Conservation (phyloP, 225 moss, liverwort and hornwort genomes). For the Lunularia cruciata region DNA sequence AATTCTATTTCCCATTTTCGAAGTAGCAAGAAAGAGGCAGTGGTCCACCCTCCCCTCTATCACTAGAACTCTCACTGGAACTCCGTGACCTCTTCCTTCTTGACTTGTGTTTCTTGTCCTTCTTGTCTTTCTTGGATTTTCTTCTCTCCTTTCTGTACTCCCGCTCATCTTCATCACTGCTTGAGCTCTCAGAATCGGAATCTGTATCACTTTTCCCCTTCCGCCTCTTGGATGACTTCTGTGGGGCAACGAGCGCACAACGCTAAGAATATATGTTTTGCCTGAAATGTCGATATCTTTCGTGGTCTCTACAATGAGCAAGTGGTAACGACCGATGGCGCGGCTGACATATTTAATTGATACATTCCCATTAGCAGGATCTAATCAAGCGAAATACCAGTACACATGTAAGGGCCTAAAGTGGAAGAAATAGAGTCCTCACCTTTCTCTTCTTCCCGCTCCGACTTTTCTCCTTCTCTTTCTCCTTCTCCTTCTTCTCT, state of each 20-base stretch:
- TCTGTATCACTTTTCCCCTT: conserved; percentile 75
- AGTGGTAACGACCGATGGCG: background rate
- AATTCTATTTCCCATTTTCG: conserved; percentile 66
- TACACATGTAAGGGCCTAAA: background rate
- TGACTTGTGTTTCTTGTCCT: conserved; percentile 76
- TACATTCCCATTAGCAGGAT: background rate
- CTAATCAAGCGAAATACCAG: too few species aligned
- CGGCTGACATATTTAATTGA: background rate
- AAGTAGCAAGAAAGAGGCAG: conserved; percentile 83
- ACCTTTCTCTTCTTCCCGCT: conserved; percentile 89
- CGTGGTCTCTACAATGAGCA: background rate
- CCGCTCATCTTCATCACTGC: conserved; percentile 76
- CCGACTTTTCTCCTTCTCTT: conserved; percentile 79
- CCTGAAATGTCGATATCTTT: background rate
- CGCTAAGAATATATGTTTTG: background rate
- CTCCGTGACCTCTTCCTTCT: conserved; percentile 75
- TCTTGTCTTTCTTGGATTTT: conserved; percentile 59
- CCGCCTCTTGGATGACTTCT: conserved; percentile 87
- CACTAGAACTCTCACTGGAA: conserved; percentile 75
- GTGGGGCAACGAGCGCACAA: conserved; percentile 22
- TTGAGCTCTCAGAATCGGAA: conserved; percentile 74
- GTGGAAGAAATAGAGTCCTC: background rate
- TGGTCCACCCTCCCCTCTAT: conserved; percentile 67
- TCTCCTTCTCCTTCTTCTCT: conserved; percentile 95
- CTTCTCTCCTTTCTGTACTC: conserved; percentile 70